Evolutionary conservation across 1,139 yeast genomes (phyloP).

Genomic region (Diutina mesorugosa): DNA sequence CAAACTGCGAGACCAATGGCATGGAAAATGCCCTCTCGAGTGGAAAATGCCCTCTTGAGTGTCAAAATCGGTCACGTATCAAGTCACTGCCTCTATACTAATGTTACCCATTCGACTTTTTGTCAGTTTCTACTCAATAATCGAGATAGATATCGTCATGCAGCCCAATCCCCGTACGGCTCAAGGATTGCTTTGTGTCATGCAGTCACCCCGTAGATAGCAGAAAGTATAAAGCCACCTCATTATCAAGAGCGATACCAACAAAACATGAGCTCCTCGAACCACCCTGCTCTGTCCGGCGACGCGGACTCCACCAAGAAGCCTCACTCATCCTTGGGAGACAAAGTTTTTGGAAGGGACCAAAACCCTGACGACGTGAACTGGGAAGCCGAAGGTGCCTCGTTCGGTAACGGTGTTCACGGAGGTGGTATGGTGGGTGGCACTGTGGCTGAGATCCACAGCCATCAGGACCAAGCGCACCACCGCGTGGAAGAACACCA

Average conservation of each 20-base stretch:
- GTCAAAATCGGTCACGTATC: too few species aligned
- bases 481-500: background rate
- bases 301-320: background rate
- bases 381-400: conserved; percentile 1
- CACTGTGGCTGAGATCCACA: background rate
- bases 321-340: background rate
- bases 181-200: background rate
- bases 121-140: background rate
- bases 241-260: background rate
- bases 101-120: background rate
- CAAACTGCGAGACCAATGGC: too few species aligned
- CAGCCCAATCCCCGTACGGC: background rate
- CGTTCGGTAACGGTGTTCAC: background rate
- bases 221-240: background rate
- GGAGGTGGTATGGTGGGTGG: background rate
- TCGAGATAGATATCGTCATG: background rate
- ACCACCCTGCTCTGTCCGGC: background rate
- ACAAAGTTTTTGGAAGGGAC: background rate
- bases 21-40: too few species aligned
- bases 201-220: background rate
- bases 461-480: background rate
- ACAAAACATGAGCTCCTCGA: background rate
- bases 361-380: background rate
- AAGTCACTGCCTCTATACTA: too few species aligned
- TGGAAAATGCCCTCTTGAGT: too few species aligned